Conservation (phyloP, 2,329 filamentous ascomycete species). For the Sphaerostilbella broomeana region DNA sequence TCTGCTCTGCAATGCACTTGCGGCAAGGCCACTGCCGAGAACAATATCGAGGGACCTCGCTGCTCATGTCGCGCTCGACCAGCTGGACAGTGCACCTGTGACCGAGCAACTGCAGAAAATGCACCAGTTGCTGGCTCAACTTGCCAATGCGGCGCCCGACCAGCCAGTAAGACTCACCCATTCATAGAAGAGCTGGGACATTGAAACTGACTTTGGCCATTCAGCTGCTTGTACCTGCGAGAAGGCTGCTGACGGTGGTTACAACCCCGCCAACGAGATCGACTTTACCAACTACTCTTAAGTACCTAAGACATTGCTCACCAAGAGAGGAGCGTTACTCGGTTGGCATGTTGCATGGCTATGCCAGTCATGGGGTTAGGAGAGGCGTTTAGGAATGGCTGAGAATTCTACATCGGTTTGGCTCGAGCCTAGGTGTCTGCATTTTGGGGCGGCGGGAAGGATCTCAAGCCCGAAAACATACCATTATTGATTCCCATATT, state of each 20-base stretch:
- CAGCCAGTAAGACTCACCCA: conserved; percentile 49
- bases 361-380: neutral
- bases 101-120: conserved; percentile 66
- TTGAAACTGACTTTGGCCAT: conserved; percentile 14
- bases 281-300: conserved; percentile 69
- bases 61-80: conserved; percentile 81
- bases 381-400: neutral
- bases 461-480: too few species aligned
- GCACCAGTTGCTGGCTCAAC: conserved; percentile 49
- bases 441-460: too few species aligned
- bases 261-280: conserved; percentile 62
- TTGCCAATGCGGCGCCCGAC: conserved; percentile 72
- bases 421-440: neutral
- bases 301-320: too few species aligned
- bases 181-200: neutral
- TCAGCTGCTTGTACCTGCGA: conserved; percentile 74
- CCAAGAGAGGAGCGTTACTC: too few species aligned
- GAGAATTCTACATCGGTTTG: neutral
- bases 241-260: conserved; percentile 57
- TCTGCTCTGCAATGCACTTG: conserved; percentile 82
- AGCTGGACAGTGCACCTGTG: conserved; percentile 75
- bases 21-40: conserved; percentile 69
- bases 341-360: neutral
- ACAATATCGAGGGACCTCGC: conserved; percentile 62
- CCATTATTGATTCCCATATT: too few species aligned